Evolutionary conservation across 257 asterid species (phyloP), one percentile per base, ranked within the genome.

Genomic region (Plantago elongata): DNA sequence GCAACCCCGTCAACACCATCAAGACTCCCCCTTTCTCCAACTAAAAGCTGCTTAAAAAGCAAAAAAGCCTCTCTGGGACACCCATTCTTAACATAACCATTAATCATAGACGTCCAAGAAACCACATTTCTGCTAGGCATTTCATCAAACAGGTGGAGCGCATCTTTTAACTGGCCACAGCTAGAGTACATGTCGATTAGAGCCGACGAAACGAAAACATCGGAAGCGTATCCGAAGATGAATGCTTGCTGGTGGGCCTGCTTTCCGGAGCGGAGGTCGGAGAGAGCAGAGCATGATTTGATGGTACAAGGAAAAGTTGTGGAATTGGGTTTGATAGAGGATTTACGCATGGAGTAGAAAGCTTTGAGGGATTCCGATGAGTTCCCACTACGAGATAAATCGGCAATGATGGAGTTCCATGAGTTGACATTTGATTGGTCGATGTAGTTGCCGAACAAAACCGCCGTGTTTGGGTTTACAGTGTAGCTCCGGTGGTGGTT

Each of bases 61-160:
- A 75, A 59, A 60, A 93, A 74, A 0, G 95, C 97, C 43, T 89
- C 89, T 47, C 73, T 78, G 11, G 89, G 58, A 9, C 57, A 74
- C 11, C 58, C 79, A 51, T 87, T 89, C 50, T 80, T 87, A 52
- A 83, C 85, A 48, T 81, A 87, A 3, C 97, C 99, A 37, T 75
- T 82, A 60, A 93, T 84, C 89, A 93, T 83, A 14, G 96, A 83
- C 45, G 97, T 89, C 97, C 99, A 89, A n/a, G 92, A 89, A 42
- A 93, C 97, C 34, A 85, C 80, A 63, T 93, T 93, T 84, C 86
- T 75, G 0, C 66, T 77, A 54, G 92, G 90, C 73, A 82, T 83
- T 79, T 76, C 91, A 45, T 93, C 90, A 59, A 93, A 93, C 86
- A 89, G 38, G 30, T 57, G 71, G 5, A 87, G 56, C 17, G 97